Evolutionary conservation across 805 yeast species (phyloP).

Genomic region (Danielia oregonensis): DNA sequence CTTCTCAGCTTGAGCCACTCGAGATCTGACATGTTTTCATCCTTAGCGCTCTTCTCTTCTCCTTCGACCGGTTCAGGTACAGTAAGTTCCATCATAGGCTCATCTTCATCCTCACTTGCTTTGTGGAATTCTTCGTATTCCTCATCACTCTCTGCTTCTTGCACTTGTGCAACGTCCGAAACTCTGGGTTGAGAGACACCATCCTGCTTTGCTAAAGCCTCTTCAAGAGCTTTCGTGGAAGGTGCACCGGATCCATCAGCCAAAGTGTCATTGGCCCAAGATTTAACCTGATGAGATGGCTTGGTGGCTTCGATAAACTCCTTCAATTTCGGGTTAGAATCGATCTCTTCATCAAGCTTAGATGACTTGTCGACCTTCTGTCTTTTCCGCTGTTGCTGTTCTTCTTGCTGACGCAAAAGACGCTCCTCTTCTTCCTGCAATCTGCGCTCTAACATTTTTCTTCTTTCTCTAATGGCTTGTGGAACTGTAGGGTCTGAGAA

Average conservation of each 20-base stretch:
- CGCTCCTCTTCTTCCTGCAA: constrained; percentile 40
- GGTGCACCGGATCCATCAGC: constrained; percentile 47
- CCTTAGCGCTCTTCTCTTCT: constrained; percentile 33
- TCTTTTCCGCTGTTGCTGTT: constrained; percentile 34
- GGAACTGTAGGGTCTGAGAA: constrained; percentile 83
- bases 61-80: constrained; percentile 12
- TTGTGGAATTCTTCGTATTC: constrained; percentile 47
- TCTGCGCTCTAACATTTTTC: constrained; percentile 39
- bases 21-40: constrained; percentile 62
- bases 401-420: constrained; percentile 36
- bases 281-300: constrained; percentile 62
- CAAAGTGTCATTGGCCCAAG: constrained; percentile 69
- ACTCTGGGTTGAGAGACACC: constrained; percentile 7
- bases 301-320: constrained; percentile 85
- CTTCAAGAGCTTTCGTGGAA: constrained; percentile 40
- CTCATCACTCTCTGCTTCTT: constrained; percentile 47
- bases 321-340: constrained; percentile 59
- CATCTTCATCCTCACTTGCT: constrained; percentile 41
- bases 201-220: constrained; percentile 32
- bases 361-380: constrained; percentile 32
- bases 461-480: constrained; percentile 45
- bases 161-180: constrained; percentile 35
- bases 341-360: constrained; percentile 57
- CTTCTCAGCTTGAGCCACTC: constrained; percentile 85
- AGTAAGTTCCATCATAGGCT: constrained; percentile 45